phyloP scores from a whole-genome alignment of 1,284 basidiomycete species.

The Leccinum fallax region DNA sequence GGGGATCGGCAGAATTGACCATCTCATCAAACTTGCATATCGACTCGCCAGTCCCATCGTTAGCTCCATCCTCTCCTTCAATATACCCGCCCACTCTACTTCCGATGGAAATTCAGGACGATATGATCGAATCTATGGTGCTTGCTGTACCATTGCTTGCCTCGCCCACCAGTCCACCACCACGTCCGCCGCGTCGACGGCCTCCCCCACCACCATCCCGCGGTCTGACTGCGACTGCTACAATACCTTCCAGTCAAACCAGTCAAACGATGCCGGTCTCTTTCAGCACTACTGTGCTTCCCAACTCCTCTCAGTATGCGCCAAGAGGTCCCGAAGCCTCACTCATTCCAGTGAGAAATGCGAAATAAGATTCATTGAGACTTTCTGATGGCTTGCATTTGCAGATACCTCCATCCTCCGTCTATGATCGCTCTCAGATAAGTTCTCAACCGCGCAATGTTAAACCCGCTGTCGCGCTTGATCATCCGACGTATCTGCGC shows the following conservation, averaged over 20 bases:
- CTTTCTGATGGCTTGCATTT: slow-evolving; percentile 32
- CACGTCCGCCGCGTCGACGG: slow-evolving; percentile 38
- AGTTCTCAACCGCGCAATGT: not conserved
- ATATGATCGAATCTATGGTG: not conserved
- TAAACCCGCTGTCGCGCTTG: not conserved
- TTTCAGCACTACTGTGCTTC: not conserved
- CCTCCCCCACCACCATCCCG: slow-evolving; percentile 9
- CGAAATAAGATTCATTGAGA: not conserved
- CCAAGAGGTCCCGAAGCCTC: not conserved
- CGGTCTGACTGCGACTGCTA: slow-evolving; percentile 5
- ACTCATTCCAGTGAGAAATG: not conserved
- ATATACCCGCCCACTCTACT: slow-evolving; percentile 13
- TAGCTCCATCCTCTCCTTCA: slow-evolving; percentile 17
- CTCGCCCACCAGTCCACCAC: slow-evolving; percentile 32
- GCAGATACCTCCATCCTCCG: slow-evolving; percentile 28
- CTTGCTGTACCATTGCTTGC: not conserved
- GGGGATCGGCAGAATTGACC: slow-evolving; percentile 17
- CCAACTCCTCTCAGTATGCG: not conserved
- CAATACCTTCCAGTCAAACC: not conserved
- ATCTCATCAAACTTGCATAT: slow-evolving; percentile 22
- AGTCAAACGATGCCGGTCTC: not conserved
- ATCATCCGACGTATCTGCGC: not conserved
- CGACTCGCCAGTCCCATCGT: slow-evolving; percentile 7
- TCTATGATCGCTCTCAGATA: not conserved
- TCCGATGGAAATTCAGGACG: slow-evolving; percentile 1